Base-by-base conservation (phyloP, 768 basidiomycete species). In the Lactarius trivialis region DNA sequence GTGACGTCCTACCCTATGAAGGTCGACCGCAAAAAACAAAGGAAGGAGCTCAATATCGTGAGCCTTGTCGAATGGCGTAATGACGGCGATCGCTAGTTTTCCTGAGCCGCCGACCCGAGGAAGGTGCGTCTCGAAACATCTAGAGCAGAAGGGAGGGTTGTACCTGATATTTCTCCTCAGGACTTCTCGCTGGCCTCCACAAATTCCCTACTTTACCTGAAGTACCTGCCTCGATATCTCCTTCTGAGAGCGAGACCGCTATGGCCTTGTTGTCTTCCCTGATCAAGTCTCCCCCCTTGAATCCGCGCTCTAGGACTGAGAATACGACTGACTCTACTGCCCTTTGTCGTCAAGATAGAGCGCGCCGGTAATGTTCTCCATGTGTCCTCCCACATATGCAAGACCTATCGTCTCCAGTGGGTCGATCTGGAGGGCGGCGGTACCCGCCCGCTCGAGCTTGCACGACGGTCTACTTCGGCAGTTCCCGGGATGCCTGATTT, bases 1-100 rank as follows among this genome's bases (percentile, higher is more conserved):
- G 91, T 93, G 28, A 89, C 84, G 28, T 76, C 83, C n/a, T 97
- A 86, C 73, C 95, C 95, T 0, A 92, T 96, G 89, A 89, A 86
- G 69, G 82, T 78, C n/a, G 84, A 85, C 55, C 87, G 87, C 64
- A 95, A 93, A 75, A 90, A 86, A 69, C 83, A 85, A 12, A 79
- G 93, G 55, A 86, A 90, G 71, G 95, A 98, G 70, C 76, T 89
- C 49, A 92, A 93, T 70, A 77, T 88, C 15, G 91, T 96, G 14
- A 89, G 85, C 67, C 85, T 93, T n/a, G 75, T 96, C 33, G 91
- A 93, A 74, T 95, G 92, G 89, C 75, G 77, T 36, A 65, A 73
- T 50, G 67, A 74, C 33, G 59, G 70, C 26, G 73, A 81, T 32
- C 79, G 86, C 55, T 82, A 79, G 74, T 89, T 93, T 73, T 97